Base-by-base conservation (phyloP, 495 filamentous ascomycete genomes). In the Hapsidospora chrysogenum region DNA sequence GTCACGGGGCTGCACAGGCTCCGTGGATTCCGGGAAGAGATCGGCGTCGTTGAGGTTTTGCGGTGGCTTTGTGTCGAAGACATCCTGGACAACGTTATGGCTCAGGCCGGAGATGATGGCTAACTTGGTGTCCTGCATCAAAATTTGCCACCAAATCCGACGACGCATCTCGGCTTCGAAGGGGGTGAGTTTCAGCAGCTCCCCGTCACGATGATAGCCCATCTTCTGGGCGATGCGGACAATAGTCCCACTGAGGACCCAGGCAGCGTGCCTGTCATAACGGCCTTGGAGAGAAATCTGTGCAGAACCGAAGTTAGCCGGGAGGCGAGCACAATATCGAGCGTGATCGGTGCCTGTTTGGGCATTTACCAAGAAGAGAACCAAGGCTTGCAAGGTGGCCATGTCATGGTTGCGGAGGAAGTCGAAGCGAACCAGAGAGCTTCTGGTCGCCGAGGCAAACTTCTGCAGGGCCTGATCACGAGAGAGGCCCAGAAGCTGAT, bases 71-170 rank as follows among this genome's bases (percentile, higher is more conserved):
- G 66, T 64, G 37, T 70, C 60, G 52, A 56, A 63, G 31, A 43
- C 51, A 11, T 50, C 49, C 30, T 53, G 69, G 29, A 63, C 45
- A 18, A 60, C 56, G 46, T 59, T 68, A 38, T 77, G 65, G 20
- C 68, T 68, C 11, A 75, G 71, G 17, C 78, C 78, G 31, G 76
- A 71, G 25, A 78, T 60, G 36, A 78, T 66, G 22, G 65, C 58
- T 33, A 54, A 60, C 38, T 60, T 58, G 19, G 57, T 59, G 36
- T 83, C 78, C 42, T 78, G 68, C 37, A 77, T 63, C 42, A 79
- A 56, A 22, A 82, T 77, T 40, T 76, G 72, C 76, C 75, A 83
- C 78, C 78, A 83, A 23, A 80, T 51, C 1, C 78, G 61, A 35
- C 78, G 63, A 13, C 78, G 63, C 49, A 77, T 74, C 43, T 83